These are phyloP conservation scores for Agaricus sinodeliciosus DNA, from an alignment of 768 basidiomycete genomes.

Conservation along the genomic window DNA sequence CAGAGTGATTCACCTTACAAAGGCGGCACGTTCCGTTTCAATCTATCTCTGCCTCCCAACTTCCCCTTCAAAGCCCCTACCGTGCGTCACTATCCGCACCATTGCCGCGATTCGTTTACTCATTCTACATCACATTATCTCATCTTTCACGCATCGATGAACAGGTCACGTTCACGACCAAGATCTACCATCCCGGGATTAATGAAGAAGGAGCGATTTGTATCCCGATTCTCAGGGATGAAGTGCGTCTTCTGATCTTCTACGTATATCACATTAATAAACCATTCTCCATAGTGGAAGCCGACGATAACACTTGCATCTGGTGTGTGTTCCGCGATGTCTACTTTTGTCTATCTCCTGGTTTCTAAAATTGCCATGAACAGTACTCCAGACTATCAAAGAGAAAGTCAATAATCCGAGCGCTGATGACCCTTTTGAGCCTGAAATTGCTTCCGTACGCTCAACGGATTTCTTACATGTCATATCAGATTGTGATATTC, in stretches of 20 bases:
- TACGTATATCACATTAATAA: constrained; percentile 4
- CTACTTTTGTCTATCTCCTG: not conserved
- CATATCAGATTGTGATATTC: not conserved
- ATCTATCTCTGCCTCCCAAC: constrained; percentile 62
- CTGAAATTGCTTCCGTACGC: constrained; percentile 77
- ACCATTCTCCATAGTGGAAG: constrained; percentile 59
- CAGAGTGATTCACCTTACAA: constrained; percentile 81
- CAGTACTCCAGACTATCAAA: constrained; percentile 71
- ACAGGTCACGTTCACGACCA: constrained; percentile 79
- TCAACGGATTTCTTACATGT: not conserved
- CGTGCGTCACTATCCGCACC: constrained; percentile 31
- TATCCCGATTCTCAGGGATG: constrained; percentile 77
- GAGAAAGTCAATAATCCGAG: constrained; percentile 87
- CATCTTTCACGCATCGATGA: constrained; percentile 11
- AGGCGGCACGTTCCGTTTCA: constrained; percentile 74
- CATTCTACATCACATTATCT: constrained; percentile 4
- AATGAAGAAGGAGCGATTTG: constrained; percentile 87
- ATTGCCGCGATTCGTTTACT: not conserved
- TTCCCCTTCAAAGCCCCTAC: constrained; percentile 86
- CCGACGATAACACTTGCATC: constrained; percentile 69
- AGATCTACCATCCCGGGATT: constrained; percentile 87
- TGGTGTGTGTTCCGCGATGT: constrained; percentile 32
- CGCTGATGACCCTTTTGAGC: constrained; percentile 83
- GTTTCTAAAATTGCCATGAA: not conserved
- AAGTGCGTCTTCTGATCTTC: constrained; percentile 40